A percentile compares a stretch with the other conserved stretches of the same genome.
Evolutionary conservation across 176 grass and related monocot species (phyloP).

Genomic region (Avena sativa): DNA sequence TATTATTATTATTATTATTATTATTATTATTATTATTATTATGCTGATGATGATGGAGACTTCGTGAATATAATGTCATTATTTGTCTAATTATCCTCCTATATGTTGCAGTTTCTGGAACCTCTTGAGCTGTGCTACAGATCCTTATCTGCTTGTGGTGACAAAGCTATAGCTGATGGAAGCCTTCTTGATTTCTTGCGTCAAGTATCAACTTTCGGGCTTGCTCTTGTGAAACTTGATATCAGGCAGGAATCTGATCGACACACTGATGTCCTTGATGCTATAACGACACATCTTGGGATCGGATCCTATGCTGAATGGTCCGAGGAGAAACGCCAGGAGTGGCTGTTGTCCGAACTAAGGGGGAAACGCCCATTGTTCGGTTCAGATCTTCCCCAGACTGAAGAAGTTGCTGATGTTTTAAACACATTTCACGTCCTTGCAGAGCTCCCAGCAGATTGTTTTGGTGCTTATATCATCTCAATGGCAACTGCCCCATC

Average conservation of each 20-base stretch:
- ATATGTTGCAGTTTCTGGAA: slow-evolving; percentile 75
- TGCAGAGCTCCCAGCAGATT: slow-evolving; percentile 86
- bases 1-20: too few species aligned
- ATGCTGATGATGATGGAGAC: not conserved
- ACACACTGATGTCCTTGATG: slow-evolving; percentile 92
- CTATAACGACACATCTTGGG: slow-evolving; percentile 85
- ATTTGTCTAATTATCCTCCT: slow-evolving; percentile 33
- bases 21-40: too few species aligned
- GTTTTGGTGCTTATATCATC: slow-evolving; percentile 93
- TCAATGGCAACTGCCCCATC: slow-evolving; percentile 98
- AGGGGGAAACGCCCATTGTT: slow-evolving; percentile 90
- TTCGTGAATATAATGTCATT: slow-evolving; percentile 6
- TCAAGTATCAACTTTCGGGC: slow-evolving; percentile 96
- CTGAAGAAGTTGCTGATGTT: slow-evolving; percentile 89
- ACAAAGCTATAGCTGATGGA: slow-evolving; percentile 92
- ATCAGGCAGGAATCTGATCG: slow-evolving; percentile 99
- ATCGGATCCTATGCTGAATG: slow-evolving; percentile 94
- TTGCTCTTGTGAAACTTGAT: slow-evolving; percentile 96
- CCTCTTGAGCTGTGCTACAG: slow-evolving; percentile 95
- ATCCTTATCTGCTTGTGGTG: slow-evolving; percentile 91
- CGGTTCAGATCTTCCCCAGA: slow-evolving; percentile 85
- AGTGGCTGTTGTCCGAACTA: slow-evolving; percentile 88
- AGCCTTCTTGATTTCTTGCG: slow-evolving; percentile 98
- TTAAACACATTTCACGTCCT: slow-evolving; percentile 85
- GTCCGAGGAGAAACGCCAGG: slow-evolving; percentile 96